A percentile compares a stretch with the other conserved stretches of the same genome.
Evolutionary conservation across 208 protist genomes (phyloP).

Genomic region (Naegleria gruberi): DNA sequence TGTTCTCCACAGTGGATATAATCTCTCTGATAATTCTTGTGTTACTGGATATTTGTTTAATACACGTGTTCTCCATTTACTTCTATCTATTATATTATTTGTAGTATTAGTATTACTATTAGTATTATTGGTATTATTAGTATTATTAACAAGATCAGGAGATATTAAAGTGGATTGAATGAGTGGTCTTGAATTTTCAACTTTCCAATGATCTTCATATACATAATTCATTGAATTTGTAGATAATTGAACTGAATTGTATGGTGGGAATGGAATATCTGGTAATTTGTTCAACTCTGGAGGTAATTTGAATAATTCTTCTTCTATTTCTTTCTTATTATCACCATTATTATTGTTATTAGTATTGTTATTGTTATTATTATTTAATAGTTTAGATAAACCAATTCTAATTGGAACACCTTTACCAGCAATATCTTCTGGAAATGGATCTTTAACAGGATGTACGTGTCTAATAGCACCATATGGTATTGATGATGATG

Average conservation of each 20-base stretch:
- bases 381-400: neutral
- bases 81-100: neutral
- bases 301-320: too few relatives aligned
- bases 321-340: too few relatives aligned
- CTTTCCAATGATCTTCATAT: slow-evolving; percentile 10
- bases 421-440: neutral
- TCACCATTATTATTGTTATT: too few relatives aligned
- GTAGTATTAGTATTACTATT: too few relatives aligned
- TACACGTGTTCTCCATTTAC: neutral
- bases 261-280: too few relatives aligned
- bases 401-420: neutral
- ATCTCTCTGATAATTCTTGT: neutral
- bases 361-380: neutral
- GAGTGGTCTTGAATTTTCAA: neutral
- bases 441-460: neutral
- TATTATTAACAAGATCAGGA: neutral
- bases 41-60: neutral
- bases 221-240: neutral
- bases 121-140: too few relatives aligned
- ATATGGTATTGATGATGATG: neutral
- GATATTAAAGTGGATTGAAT: neutral
- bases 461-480: neutral
- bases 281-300: too few relatives aligned
- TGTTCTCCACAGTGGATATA: slow-evolving; percentile 19
- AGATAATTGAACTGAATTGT: neutral